Evolutionary conservation across 176 grass and related monocot genomes (phyloP).

Genomic region (Avena sativa): DNA sequence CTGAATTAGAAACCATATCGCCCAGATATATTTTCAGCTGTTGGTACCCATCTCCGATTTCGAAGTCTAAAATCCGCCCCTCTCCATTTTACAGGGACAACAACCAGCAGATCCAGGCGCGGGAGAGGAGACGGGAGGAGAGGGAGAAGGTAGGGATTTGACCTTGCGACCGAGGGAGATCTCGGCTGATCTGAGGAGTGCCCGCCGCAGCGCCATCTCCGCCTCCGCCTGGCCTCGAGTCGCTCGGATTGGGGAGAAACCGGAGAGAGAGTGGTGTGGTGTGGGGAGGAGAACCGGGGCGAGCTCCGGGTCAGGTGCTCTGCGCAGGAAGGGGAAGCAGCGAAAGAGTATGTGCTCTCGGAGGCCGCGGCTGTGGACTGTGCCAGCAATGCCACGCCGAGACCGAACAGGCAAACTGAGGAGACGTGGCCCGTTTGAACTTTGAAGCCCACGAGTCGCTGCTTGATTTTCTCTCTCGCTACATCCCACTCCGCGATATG

Average conservation of each 20-base stretch:
- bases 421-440: constrained; percentile 13
- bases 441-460: constrained; percentile 11
- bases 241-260: constrained; percentile 38
- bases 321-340: constrained; percentile 24
- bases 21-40: neutral
- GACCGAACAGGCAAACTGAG: neutral
- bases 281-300: constrained; percentile 14
- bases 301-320: constrained; percentile 37
- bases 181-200: constrained; percentile 57
- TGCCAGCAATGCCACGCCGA: neutral
- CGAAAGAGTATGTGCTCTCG: constrained; percentile 20
- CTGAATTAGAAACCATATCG: neutral
- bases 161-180: constrained; percentile 61
- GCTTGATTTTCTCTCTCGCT: neutral
- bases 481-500: too few species aligned
- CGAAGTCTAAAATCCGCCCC: constrained; percentile 4
- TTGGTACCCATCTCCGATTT: neutral
- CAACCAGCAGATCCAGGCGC: constrained; percentile 19
- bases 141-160: neutral
- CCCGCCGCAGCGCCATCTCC: constrained; percentile 64
- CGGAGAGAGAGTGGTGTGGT: neutral
- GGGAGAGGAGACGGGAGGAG: neutral
- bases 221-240: constrained; percentile 31
- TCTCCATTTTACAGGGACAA: neutral
- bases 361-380: neutral